Conservation (phyloP, 352 stramenopile genomes). For the Phytophthora fragariae region DNA sequence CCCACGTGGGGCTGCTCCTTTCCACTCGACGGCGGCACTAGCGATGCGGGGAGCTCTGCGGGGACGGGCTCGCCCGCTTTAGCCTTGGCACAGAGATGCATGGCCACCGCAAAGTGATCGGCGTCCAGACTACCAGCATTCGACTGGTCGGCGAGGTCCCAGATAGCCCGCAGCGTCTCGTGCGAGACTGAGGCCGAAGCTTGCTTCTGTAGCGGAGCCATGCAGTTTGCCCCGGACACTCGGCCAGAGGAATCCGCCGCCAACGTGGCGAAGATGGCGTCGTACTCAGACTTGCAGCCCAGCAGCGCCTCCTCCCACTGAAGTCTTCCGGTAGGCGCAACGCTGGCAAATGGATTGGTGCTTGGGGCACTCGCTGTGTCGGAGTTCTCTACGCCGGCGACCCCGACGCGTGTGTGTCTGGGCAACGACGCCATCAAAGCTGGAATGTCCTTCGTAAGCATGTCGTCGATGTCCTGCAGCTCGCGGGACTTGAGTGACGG, state of each 20-base stretch:
- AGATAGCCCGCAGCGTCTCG: slow-evolving; percentile 86
- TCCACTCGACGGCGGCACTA: slow-evolving; percentile 68
- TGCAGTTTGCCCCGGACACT: slow-evolving; percentile 75
- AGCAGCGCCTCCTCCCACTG: slow-evolving; percentile 75
- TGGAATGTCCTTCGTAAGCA: slow-evolving; percentile 98
- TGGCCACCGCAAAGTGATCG: slow-evolving; percentile 92
- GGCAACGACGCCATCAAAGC: slow-evolving; percentile 89
- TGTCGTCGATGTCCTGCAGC: slow-evolving; percentile 97
- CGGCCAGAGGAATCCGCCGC: slow-evolving; percentile 60
- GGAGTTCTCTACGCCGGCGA: slow-evolving; percentile 17
- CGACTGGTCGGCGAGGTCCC: slow-evolving; percentile 92
- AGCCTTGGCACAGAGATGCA: slow-evolving; percentile 84
- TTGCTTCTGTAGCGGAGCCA: slow-evolving; percentile 75
- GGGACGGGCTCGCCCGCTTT: slow-evolving; percentile 83
- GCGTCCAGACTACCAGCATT: slow-evolving; percentile 89
- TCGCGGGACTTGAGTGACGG: slow-evolving; percentile 93
- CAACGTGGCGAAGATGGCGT: slow-evolving; percentile 85
- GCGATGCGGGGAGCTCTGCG: slow-evolving; percentile 50
- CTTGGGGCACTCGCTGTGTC: slow-evolving; percentile 12
- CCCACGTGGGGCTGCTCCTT: slow-evolving; percentile 16
- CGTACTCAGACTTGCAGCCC: slow-evolving; percentile 77
- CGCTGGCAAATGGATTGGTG: slow-evolving; percentile 39
- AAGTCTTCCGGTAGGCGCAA: slow-evolving; percentile 45
- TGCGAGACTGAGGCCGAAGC: slow-evolving; percentile 61
- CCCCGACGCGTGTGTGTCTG: slow-evolving; percentile 45